Conservation (phyloP, 768 basidiomycete genomes). For the Leccinum barrowsii region DNA sequence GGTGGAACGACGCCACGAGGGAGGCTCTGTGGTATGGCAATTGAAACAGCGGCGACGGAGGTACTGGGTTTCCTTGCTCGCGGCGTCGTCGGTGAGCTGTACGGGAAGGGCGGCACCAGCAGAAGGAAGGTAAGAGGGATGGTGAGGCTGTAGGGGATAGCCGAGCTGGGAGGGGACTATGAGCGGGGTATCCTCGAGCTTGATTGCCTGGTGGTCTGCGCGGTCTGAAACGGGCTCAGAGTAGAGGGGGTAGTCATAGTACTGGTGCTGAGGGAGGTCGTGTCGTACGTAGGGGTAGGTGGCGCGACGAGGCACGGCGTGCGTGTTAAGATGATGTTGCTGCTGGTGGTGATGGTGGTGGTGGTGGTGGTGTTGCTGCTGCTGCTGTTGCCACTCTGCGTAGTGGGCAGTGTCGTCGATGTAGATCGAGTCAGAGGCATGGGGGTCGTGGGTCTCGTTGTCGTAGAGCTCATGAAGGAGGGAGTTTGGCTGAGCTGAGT, state of each 20-base stretch:
- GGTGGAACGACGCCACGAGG: conserved; percentile 82
- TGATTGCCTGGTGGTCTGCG: conserved; percentile 41
- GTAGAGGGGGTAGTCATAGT: conserved; percentile 37
- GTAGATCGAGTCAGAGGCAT: conserved; percentile 31
- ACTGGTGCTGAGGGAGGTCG: conserved; percentile 49
- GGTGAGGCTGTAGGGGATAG: conserved; percentile 31
- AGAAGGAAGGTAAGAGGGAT: conserved; percentile 39
- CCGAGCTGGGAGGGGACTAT: conserved; percentile 60
- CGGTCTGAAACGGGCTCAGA: conserved; percentile 36
- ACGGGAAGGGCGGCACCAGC: conserved; percentile 50
- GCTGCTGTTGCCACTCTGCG: conserved; percentile 34
- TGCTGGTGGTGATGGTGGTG: conserved; percentile 37
- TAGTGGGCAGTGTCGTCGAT: conserved; percentile 35
- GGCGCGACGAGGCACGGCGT: conserved; percentile 53
- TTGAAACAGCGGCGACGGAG: conserved; percentile 86
- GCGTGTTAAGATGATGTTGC: conserved; percentile 21
- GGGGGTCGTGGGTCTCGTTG: conserved; percentile 43
- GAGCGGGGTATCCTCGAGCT: conserved; percentile 60
- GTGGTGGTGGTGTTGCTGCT: conserved; percentile 31
- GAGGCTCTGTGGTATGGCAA: conserved; percentile 89
- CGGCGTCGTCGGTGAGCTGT: conserved; percentile 88
- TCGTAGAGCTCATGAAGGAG: conserved; percentile 75
- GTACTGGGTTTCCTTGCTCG: conserved; percentile 88
- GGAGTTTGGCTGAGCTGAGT: conserved; percentile 40
- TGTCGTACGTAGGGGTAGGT: conserved; percentile 78